Evolutionary conservation across 305 asterid species (phyloP).

Genomic region (Petunia hybrid): DNA sequence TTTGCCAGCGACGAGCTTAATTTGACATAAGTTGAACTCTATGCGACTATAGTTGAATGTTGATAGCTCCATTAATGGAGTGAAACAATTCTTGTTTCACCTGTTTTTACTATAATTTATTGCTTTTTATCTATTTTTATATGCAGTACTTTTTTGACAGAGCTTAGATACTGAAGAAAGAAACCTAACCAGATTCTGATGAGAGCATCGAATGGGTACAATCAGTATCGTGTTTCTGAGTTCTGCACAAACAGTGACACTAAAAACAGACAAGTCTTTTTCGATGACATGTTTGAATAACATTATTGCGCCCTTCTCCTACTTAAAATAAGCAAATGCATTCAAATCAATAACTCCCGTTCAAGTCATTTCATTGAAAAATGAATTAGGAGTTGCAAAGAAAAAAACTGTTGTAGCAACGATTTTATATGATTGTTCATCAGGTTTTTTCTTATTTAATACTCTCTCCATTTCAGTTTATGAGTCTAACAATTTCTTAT

Average conservation of each 20-base stretch:
- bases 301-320: background rate
- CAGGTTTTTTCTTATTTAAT: background rate
- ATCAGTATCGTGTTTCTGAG: background rate
- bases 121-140: background rate
- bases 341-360: background rate
- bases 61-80: background rate
- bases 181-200: constrained; percentile 24
- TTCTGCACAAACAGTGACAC: constrained; percentile 11
- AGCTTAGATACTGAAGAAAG: background rate
- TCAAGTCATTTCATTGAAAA: background rate
- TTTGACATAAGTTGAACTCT: background rate
- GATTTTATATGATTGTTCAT: background rate
- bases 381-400: background rate
- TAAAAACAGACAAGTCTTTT: background rate
- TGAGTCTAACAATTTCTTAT: too few species aligned
- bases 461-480: too few species aligned
- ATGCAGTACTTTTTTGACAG: background rate
- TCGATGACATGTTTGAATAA: constrained; percentile 19
- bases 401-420: background rate
- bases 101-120: background rate
- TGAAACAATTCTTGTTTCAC: background rate
- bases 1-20: background rate
- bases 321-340: background rate
- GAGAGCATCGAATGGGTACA: constrained; percentile 29
- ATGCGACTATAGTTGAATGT: background rate